These are phyloP conservation scores for Plantago coronopus DNA, from an alignment of 305 asterid species.

Conservation along the genomic window DNA sequence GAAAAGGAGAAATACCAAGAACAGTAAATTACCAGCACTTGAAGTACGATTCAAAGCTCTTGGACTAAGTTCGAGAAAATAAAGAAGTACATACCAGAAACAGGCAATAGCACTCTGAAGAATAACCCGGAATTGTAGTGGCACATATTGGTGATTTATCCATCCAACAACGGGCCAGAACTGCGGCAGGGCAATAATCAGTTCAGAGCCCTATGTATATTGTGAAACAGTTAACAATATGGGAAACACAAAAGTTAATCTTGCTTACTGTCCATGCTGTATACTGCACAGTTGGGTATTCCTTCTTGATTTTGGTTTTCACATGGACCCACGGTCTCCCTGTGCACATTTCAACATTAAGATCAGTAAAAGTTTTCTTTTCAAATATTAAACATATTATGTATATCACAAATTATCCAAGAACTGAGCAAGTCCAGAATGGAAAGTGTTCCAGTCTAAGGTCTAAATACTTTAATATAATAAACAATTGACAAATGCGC, in stretches of 20 bases:
- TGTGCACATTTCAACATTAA: constrained; percentile 28
- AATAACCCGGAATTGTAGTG: constrained; percentile 85
- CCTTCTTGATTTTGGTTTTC: constrained; percentile 79
- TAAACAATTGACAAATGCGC: not conserved
- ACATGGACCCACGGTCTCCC: constrained; percentile 84
- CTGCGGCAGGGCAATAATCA: constrained; percentile 33
- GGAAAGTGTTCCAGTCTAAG: not conserved
- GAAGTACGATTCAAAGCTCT: not conserved
- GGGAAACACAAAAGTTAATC: not conserved
- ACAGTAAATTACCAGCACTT: not conserved
- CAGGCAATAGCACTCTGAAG: constrained; percentile 76
- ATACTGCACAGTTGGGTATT: constrained; percentile 76
- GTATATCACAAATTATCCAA: not conserved
- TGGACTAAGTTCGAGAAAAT: not conserved
- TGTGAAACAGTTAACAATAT: not conserved
- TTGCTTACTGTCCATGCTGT: constrained; percentile 73
- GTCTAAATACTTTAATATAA: not conserved
- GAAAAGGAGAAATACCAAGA: not conserved
- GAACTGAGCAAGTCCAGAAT: not conserved
- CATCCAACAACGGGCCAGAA: constrained; percentile 98
- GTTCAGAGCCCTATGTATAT: not conserved
- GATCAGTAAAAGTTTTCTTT: constrained; percentile 8
- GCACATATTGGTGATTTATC: constrained; percentile 83
- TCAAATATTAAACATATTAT: not conserved
- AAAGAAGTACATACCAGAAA: constrained; percentile 50